These are phyloP conservation scores for Trypanosoma theileri DNA, from an alignment of 208 protist species.

Conservation along the genomic window DNA sequence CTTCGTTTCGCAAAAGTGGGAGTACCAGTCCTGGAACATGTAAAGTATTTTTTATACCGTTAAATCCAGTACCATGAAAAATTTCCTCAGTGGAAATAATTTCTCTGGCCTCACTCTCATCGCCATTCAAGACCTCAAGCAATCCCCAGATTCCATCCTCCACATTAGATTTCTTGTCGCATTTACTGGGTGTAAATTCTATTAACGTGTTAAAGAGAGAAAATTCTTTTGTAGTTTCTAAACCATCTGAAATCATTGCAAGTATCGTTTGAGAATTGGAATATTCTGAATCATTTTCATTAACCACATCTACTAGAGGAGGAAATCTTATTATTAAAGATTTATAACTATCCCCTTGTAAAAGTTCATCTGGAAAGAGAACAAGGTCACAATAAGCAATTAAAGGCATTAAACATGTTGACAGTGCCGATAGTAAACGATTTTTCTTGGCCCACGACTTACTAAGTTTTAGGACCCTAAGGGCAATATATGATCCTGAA, in stretches of 20 bases:
- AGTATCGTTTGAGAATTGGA: background rate
- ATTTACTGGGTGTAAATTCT: background rate
- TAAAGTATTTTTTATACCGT: constrained; percentile 8
- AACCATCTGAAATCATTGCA: background rate
- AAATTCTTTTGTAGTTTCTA: background rate
- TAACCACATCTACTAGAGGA: background rate
- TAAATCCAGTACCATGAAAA: constrained; percentile 15
- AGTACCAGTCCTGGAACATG: background rate
- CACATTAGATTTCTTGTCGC: background rate
- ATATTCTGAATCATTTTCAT: background rate
- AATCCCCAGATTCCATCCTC: background rate
- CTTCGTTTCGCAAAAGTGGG: background rate
- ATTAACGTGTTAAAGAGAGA: constrained; percentile 1
- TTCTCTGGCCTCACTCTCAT: background rate
- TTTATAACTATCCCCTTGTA: constrained; percentile 1
- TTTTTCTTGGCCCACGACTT: constrained; percentile 4
- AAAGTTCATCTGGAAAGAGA: constrained; percentile 6
- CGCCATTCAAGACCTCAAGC: constrained; percentile 16
- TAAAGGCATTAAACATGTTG: constrained; percentile 2
- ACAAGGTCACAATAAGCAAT: constrained; percentile 19
- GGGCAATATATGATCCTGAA: background rate
- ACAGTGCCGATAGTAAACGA: constrained; percentile 12
- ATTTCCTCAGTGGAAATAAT: constrained; percentile 9
- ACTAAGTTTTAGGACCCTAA: constrained; percentile 1
- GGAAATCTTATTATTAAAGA: background rate